Evolutionary conservation across 768 basidiomycete genomes (phyloP).

Genomic region (Cyclocybe aegerita): DNA sequence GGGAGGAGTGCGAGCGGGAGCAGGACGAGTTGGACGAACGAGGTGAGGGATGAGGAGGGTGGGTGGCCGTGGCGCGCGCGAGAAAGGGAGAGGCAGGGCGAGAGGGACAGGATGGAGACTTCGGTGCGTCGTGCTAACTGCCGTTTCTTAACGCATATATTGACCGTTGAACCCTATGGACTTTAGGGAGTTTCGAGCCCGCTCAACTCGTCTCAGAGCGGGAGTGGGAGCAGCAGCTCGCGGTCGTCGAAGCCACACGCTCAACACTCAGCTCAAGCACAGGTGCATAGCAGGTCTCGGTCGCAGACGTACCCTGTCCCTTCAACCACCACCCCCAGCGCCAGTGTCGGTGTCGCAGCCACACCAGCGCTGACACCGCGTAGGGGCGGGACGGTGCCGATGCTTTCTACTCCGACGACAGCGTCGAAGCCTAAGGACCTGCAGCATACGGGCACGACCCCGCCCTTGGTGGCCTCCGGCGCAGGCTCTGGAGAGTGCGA

Average conservation of each 20-base stretch:
- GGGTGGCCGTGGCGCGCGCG: slow-evolving; percentile 24
- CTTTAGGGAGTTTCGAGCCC: too few species aligned
- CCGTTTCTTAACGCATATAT: too few species aligned
- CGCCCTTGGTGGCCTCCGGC: slow-evolving; percentile 12
- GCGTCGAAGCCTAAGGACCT: too few species aligned
- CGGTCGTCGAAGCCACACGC: background rate
- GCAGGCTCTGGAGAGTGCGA: slow-evolving; percentile 1
- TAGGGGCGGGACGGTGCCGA: slow-evolving; percentile 14
- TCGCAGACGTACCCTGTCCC: slow-evolving; percentile 19
- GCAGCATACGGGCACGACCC: slow-evolving; percentile 17
- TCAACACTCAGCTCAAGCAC: too few species aligned
- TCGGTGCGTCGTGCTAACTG: too few species aligned
- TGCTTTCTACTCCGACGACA: too few species aligned
- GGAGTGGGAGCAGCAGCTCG: background rate
- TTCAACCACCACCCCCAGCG: background rate
- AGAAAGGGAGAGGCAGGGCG: background rate
- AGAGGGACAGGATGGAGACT: too few species aligned
- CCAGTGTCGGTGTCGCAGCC: background rate
- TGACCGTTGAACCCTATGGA: too few species aligned
- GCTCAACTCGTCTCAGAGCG: background rate
- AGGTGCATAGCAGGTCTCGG: slow-evolving; percentile 1
- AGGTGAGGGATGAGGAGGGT: slow-evolving; percentile 26
- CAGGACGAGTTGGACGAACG: too few species aligned
- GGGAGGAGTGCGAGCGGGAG: background rate
- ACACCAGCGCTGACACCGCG: slow-evolving; percentile 7